These are phyloP conservation scores for Phenoliferia sp. DNA, from an alignment of 1,284 basidiomycete species.

Conservation along the genomic window DNA sequence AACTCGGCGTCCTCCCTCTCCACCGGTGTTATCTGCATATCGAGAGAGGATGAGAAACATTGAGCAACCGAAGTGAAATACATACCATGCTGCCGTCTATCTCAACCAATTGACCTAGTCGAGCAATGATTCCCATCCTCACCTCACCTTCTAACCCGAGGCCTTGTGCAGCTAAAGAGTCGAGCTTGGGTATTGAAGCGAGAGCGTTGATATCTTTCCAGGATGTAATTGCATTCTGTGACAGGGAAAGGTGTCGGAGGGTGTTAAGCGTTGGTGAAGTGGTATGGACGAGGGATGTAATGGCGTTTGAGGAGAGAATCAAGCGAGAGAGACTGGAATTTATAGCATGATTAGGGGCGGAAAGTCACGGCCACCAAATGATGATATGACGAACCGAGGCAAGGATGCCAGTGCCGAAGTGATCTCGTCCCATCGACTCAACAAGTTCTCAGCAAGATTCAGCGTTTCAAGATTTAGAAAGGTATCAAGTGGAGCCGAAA, in stretches of 20 bases:
- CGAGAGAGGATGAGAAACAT: neutral
- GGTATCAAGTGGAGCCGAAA: neutral
- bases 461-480: neutral
- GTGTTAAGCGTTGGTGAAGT: conserved; percentile 35
- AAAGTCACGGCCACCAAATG: neutral
- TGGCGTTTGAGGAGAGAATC: conserved; percentile 54
- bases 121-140: neutral
- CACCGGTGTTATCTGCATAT: conserved; percentile 56
- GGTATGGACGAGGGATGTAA: conserved; percentile 49
- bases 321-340: conserved; percentile 55
- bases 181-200: conserved; percentile 43
- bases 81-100: conserved; percentile 68
- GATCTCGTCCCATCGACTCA: conserved; percentile 5
- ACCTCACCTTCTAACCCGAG: neutral
- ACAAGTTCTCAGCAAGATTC: conserved; percentile 12
- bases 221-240: conserved; percentile 55
- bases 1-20: conserved; percentile 83
- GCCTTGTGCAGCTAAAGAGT: conserved; percentile 26
- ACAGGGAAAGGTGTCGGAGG: conserved; percentile 60
- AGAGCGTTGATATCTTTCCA: conserved; percentile 67
- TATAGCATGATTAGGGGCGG: neutral
- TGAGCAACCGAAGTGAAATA: conserved; percentile 10
- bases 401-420: neutral
- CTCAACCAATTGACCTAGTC: neutral
- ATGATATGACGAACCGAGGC: conserved; percentile 1